A percentile compares a stretch with the other conserved stretches of the same genome.
phyloP scores from a whole-genome alignment of 1,284 basidiomycete genomes.

The Tremellales sp. region DNA sequence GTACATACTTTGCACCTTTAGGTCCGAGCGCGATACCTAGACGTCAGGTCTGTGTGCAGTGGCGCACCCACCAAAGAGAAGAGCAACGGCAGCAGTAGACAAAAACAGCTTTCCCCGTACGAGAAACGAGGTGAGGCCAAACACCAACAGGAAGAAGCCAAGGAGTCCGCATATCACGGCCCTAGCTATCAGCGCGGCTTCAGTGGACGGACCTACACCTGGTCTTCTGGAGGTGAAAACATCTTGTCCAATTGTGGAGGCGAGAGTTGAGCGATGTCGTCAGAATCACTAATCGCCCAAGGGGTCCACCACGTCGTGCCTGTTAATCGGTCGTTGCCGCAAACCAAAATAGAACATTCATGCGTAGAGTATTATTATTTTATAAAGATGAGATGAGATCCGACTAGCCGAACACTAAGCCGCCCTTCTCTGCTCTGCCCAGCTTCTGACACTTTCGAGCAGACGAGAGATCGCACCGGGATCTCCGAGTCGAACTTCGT shows the following conservation, averaged over 20 bases:
- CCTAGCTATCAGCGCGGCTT: constrained; percentile 6
- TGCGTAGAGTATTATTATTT: no score
- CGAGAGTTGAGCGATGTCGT: no score
- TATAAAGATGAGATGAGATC: no score
- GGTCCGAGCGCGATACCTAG: constrained; percentile 21
- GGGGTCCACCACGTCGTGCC: no score
- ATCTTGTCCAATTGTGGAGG: no score
- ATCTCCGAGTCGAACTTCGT: constrained; percentile 77
- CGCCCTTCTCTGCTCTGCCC: constrained; percentile 10
- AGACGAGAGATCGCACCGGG: constrained; percentile 72
- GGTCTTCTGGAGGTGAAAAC: no score
- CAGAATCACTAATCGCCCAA: no score
- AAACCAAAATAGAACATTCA: no score
- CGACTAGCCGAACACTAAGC: background rate
- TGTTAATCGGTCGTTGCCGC: no score
- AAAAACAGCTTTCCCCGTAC: constrained; percentile 20
- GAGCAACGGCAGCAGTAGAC: constrained; percentile 18
- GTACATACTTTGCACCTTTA: constrained; percentile 13
- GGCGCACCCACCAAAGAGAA: constrained; percentile 12
- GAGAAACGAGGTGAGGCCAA: constrained; percentile 21
- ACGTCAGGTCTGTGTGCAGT: background rate
- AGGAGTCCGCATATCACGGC: constrained; percentile 11
- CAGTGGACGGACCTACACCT: no score
- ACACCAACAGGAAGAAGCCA: constrained; percentile 18
- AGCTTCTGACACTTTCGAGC: constrained; percentile 58